Base-by-base conservation (phyloP, 805 yeast species). In the Torulaspora franciscae region DNA sequence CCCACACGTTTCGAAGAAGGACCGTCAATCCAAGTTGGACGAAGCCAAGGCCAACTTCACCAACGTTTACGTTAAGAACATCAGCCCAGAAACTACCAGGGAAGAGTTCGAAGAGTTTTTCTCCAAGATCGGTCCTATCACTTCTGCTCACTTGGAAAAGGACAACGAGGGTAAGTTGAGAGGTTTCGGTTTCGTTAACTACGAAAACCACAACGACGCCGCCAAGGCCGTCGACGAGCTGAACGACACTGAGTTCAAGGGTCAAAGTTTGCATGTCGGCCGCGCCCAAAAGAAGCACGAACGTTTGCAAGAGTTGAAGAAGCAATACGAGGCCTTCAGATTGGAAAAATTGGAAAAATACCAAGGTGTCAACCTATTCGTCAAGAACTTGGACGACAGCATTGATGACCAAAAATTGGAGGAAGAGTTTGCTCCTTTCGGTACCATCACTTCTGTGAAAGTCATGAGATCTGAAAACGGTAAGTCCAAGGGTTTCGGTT, bases 261-360 rank as follows among this genome's bases (percentile, higher is more conserved):
- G 93, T 64, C 87, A 86, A 75, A 79, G 75, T 70, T 73, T 93
- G 56, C 93, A 81, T 70, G 99, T 91, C 64, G 96, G 97, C 64
- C 88, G 99, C 74, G 99, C 99, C 59, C 99, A 93, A 78, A 91
- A 89, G 89, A 91, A 89, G 81, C 79, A 85, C 72, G 99, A 93
- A 80, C 90, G 99, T 78, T 72, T 83, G 66, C 95, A 88, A 75
- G 95, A 89, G 73, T 85, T 93, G 71, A 88, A 85, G 77, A 84
- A 83, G 74, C 95, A 88, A 75, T 83, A 87, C 75, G 98, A 93
- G 74, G 80, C 85, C 58, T 83, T 85, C 59, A 83, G 95, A 69
- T 77, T 85, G 68, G 98, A 93, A 76, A 87, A 87, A 71, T 74
- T 87, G 67, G 80, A 83, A 66, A 90, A 91, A 75, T 89, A 85